phyloP scores from a whole-genome alignment of 768 basidiomycete species.

The Suillus paluster region DNA sequence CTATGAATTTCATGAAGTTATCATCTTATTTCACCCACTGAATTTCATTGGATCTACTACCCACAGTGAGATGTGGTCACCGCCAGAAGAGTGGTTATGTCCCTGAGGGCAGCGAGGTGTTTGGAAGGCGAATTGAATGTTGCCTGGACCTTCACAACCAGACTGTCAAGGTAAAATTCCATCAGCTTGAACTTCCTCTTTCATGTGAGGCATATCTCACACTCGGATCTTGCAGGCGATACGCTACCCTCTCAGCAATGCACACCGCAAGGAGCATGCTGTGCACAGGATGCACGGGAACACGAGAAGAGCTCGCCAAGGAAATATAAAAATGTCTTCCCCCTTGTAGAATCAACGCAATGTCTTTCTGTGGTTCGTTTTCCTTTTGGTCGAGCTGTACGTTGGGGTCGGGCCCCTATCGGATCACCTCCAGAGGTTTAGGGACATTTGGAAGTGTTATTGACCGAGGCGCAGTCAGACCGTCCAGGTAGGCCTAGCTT shows the following conservation, averaged over 20 bases:
- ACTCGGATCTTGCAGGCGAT: slow-evolving; percentile 68
- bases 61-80: no score
- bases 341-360: background rate
- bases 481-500: no score
- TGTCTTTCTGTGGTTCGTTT: background rate
- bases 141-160: slow-evolving; percentile 95
- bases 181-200: slow-evolving; percentile 20
- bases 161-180: slow-evolving; percentile 81
- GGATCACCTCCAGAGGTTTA: no score
- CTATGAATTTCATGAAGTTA: no score
- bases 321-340: slow-evolving; percentile 53
- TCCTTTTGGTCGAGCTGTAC: background rate
- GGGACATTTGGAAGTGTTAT: no score
- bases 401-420: background rate
- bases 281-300: slow-evolving; percentile 82
- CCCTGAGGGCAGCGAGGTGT: slow-evolving; percentile 89
- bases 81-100: slow-evolving; percentile 86
- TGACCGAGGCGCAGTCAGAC: no score
- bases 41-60: no score
- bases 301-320: slow-evolving; percentile 92
- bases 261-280: slow-evolving; percentile 92
- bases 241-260: slow-evolving; percentile 97
- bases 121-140: slow-evolving; percentile 84
- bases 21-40: no score
- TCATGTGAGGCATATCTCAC: background rate